Evolutionary conservation across 139 green algal species (phyloP).

Genomic region (Spirogloea muscicola): DNA sequence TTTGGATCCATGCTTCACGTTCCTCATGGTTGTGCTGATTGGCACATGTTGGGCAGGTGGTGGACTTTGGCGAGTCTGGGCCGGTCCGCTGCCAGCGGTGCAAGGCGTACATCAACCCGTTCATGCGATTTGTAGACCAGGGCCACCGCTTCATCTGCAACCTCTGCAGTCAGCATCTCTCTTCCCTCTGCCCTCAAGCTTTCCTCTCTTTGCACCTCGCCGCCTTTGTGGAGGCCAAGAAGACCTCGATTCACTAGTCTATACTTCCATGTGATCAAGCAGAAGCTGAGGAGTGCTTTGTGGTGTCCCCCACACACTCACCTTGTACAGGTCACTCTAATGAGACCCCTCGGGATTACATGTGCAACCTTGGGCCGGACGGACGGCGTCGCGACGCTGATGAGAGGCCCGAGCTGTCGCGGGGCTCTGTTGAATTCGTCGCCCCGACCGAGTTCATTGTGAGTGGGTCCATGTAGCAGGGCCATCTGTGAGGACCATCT

Average conservation of each 20-base stretch:
- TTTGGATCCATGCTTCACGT: not conserved
- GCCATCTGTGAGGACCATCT: not conserved
- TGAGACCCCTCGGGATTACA: conserved; percentile 81
- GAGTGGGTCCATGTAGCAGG: conserved; percentile 5
- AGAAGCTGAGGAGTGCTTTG: too few relatives aligned
- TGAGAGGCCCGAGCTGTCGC: conserved; percentile 78
- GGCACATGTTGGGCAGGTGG: conserved; percentile 22
- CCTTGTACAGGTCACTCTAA: too few relatives aligned
- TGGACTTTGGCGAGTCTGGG: conserved; percentile 59
- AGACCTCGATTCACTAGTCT: too few relatives aligned
- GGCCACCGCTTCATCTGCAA: conserved; percentile 86
- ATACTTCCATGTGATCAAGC: too few relatives aligned
- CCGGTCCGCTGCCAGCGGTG: conserved; percentile 92
- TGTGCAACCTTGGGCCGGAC: conserved; percentile 69
- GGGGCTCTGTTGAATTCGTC: conserved; percentile 89
- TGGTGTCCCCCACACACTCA: too few relatives aligned
- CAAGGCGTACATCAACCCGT: conserved; percentile 98
- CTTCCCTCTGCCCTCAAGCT: not conserved
- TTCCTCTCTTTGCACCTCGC: too few relatives aligned
- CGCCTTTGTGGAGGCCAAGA: too few relatives aligned
- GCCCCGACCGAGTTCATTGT: conserved; percentile 81
- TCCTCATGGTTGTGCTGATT: not conserved
- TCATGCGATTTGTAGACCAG: conserved; percentile 84
- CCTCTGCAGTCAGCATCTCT: conserved; percentile 63
- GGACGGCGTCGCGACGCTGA: conserved; percentile 67